Conservation (phyloP, 2,329 filamentous ascomycete genomes). For the Parastagonospora avenae region DNA sequence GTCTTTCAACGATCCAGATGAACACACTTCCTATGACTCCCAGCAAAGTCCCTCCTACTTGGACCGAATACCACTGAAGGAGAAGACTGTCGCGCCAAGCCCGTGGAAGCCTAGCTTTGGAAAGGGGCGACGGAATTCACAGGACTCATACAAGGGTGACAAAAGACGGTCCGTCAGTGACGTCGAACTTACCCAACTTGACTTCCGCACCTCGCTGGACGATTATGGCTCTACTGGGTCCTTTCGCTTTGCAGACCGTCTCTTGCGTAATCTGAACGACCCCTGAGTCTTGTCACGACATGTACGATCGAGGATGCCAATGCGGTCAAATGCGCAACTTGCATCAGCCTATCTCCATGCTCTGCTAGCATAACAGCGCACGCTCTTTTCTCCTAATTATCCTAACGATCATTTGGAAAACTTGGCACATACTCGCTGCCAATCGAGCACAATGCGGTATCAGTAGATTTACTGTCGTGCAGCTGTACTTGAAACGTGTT, state of each 20-base stretch:
- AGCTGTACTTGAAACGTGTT: slow-evolving; percentile 17
- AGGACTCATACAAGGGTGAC: neutral
- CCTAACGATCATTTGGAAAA: neutral
- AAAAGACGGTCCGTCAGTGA: slow-evolving; percentile 1
- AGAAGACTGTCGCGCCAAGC: slow-evolving; percentile 25
- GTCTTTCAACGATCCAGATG: slow-evolving; percentile 11
- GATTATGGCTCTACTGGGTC: slow-evolving; percentile 25
- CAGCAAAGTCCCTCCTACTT: slow-evolving; percentile 28
- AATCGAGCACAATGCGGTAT: slow-evolving; percentile 7
- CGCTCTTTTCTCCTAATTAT: neutral
- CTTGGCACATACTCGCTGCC: slow-evolving; percentile 5
- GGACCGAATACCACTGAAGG: slow-evolving; percentile 34
- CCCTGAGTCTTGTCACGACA: slow-evolving; percentile 7
- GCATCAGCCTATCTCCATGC: neutral
- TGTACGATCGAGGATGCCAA: neutral
- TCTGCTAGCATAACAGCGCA: neutral
- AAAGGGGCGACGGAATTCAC: slow-evolving; percentile 8
- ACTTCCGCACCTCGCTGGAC: slow-evolving; percentile 29
- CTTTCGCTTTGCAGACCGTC: slow-evolving; percentile 33
- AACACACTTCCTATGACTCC: slow-evolving; percentile 6
- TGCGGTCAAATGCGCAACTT: neutral
- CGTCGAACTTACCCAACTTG: slow-evolving; percentile 24
- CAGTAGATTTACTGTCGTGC: slow-evolving; percentile 13
- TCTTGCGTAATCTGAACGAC: slow-evolving; percentile 30
- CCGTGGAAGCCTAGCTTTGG: slow-evolving; percentile 23